Conservation (phyloP, 2,329 filamentous ascomycete species). For the Parascedosporium putredinis region DNA sequence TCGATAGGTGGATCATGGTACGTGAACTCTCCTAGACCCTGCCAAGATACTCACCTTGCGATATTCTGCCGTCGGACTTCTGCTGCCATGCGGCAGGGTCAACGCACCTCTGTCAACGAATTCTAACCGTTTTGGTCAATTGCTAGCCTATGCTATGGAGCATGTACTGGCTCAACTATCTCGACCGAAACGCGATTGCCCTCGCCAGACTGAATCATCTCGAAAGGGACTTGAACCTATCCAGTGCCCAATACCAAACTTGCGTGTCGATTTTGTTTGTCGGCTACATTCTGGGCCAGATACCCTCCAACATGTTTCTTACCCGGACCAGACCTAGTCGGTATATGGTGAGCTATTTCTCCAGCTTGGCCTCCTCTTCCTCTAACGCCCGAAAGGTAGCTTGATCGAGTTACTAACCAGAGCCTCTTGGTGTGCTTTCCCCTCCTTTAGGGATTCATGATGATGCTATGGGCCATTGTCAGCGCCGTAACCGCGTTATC, state of each 20-base stretch:
- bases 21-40: no score
- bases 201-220: slow-evolving; percentile 35
- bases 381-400: no score
- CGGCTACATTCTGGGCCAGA: slow-evolving; percentile 34
- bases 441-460: slow-evolving; percentile 11
- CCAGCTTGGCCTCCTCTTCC: no score
- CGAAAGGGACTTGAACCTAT: slow-evolving; percentile 28
- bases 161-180: slow-evolving; percentile 34
- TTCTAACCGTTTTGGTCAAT: not conserved
- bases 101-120: no score
- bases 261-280: slow-evolving; percentile 27
- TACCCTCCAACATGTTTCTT: slow-evolving; percentile 33
- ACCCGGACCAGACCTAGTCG: slow-evolving; percentile 28
- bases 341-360: slow-evolving; percentile 22
- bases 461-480: slow-evolving; percentile 29
- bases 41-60: no score
- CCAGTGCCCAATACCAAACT: slow-evolving; percentile 23
- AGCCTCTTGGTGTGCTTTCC: slow-evolving; percentile 11
- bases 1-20: slow-evolving; percentile 28
- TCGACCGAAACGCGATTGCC: slow-evolving; percentile 37
- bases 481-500: slow-evolving; percentile 26
- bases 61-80: no score
- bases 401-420: no score
- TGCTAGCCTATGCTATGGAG: slow-evolving; percentile 24
- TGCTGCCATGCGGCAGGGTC: no score